Evolutionary conservation across 805 yeast species (phyloP).

Genomic region (Lachancea lanzarotensis): DNA sequence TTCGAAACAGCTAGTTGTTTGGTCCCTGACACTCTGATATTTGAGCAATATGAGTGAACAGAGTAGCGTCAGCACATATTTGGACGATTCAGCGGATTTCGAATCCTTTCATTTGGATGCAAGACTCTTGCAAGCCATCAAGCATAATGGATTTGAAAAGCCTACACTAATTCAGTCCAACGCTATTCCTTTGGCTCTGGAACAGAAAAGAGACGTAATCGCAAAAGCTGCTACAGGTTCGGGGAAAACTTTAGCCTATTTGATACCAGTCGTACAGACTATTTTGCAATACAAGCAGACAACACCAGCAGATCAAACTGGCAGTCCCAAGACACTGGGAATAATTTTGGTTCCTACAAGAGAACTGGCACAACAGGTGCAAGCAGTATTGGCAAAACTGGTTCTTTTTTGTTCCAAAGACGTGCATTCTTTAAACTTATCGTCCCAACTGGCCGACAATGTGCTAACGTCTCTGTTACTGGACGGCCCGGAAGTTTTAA

Average conservation of each 20-base stretch:
- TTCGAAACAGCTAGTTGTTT: too few relatives aligned
- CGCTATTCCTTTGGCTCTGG: constrained; percentile 87
- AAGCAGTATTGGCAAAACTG: constrained; percentile 60
- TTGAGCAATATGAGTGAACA: constrained; percentile 17
- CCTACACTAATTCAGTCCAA: constrained; percentile 89
- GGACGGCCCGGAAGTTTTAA: constrained; percentile 71
- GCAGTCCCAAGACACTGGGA: constrained; percentile 38
- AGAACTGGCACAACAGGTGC: constrained; percentile 84
- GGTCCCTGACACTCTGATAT: too few relatives aligned
- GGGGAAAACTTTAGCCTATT: constrained; percentile 90
- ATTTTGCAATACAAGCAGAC: constrained; percentile 44
- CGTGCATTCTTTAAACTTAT: constrained; percentile 58
- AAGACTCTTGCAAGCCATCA: constrained; percentile 76
- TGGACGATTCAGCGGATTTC: constrained; percentile 66
- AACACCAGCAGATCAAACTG: constrained; percentile 15
- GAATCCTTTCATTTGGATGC: constrained; percentile 76
- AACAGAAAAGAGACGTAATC: constrained; percentile 84
- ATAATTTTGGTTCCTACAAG: constrained; percentile 87
- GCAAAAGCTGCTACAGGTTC: constrained; percentile 95
- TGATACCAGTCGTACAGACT: constrained; percentile 78
- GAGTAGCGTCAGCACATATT: constrained; percentile 54
- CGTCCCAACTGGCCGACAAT: constrained; percentile 51
- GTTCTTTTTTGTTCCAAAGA: constrained; percentile 63
- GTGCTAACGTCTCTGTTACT: constrained; percentile 64
- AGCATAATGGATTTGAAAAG: constrained; percentile 67